Conservation (phyloP, 192 early-diverging fungal species). For the Coemansia sp. region DNA sequence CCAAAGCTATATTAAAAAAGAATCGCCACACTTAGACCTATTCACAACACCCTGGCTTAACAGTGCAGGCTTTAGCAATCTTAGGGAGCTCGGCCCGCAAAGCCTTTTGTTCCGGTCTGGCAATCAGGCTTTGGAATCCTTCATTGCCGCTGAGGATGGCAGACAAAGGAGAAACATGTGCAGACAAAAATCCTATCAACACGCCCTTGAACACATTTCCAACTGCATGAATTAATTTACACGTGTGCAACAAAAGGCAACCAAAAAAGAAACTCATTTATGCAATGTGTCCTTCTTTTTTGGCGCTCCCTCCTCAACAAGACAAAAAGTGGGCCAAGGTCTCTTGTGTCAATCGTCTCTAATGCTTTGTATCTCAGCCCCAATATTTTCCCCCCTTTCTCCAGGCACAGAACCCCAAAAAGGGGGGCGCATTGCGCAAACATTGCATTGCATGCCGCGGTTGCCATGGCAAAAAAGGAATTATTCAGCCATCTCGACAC, state of each 20-base stretch:
- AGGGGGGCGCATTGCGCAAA: not conserved
- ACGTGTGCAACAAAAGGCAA: not conserved
- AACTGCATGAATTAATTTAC: constrained; percentile 5
- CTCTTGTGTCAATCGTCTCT: not conserved
- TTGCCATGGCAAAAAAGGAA: constrained; percentile 7
- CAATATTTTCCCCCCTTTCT: not conserved
- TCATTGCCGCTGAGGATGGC: not conserved
- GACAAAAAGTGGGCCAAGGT: not conserved
- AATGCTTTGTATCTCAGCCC: not conserved
- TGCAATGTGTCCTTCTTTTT: constrained; percentile 2
- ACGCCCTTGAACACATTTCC: not conserved
- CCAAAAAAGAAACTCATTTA: constrained; percentile 5
- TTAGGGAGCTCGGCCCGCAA: not conserved
- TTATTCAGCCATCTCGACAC: constrained; percentile 1
- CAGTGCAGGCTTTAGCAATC: not conserved
- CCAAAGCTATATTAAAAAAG: not conserved
- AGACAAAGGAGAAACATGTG: not conserved
- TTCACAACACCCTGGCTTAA: not conserved
- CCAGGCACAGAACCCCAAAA: not conserved
- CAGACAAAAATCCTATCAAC: not conserved
- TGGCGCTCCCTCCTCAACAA: not conserved
- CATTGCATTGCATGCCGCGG: constrained; percentile 9
- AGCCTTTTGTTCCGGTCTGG: not conserved
- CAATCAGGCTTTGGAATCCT: not conserved
- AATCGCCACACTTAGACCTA: not conserved